Percentiles rank a stretch among this genome's conserved stretches.
These are phyloP conservation scores for Tricholoma matsutake DNA, from an alignment of 768 basidiomycete genomes.

Conservation along the genomic window DNA sequence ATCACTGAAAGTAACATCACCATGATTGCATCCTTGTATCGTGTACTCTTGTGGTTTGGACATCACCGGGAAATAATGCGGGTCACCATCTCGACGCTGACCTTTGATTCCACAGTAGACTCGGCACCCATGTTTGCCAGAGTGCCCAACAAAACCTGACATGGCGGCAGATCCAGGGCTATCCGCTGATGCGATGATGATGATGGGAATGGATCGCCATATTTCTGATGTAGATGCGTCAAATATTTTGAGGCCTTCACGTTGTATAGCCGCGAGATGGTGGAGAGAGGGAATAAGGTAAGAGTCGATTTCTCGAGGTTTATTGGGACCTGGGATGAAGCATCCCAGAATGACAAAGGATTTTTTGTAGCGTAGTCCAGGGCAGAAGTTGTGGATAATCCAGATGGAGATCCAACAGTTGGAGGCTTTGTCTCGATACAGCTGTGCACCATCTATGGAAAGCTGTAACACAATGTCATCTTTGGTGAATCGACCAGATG, in stretches of 20 bases:
- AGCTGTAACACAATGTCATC: constrained; percentile 1
- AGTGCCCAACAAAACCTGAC: constrained; percentile 30
- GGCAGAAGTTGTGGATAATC: neutral
- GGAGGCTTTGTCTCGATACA: too few relatives aligned
- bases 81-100: constrained; percentile 15
- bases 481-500: too few relatives aligned
- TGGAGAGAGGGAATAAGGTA: constrained; percentile 20
- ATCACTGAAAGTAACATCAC: constrained; percentile 17
- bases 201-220: constrained; percentile 17
- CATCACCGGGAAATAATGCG: constrained; percentile 31
- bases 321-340: constrained; percentile 4
- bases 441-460: constrained; percentile 7
- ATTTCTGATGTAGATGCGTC: constrained; percentile 18
- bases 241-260: constrained; percentile 32
- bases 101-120: constrained; percentile 29
- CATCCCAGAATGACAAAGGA: neutral
- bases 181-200: constrained; percentile 29
- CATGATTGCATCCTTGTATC: constrained; percentile 22
- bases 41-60: constrained; percentile 24
- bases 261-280: too few relatives aligned
- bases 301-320: constrained; percentile 7
- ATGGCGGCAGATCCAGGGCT: constrained; percentile 26
- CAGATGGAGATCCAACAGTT: too few relatives aligned
- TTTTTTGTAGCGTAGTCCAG: constrained; percentile 4
- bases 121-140: constrained; percentile 32